Percentiles rank a stretch among this genome's conserved stretches.
Evolutionary conservation across 2,329 filamentous ascomycete species (phyloP).

Genomic region (Fusarium agapanthi): DNA sequence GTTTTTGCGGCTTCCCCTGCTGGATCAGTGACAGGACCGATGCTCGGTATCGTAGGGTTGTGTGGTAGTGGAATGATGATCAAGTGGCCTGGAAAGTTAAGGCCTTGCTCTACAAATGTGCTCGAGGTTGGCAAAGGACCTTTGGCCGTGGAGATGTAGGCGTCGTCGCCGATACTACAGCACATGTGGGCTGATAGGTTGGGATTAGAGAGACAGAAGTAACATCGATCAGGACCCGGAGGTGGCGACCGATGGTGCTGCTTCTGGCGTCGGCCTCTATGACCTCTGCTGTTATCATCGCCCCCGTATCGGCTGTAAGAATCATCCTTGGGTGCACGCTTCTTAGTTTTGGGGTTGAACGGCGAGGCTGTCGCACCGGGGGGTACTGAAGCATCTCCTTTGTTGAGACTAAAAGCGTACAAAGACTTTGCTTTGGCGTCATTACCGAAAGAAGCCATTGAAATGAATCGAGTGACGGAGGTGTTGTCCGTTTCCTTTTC

Average conservation of each 20-base stretch:
- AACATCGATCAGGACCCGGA: constrained; percentile 81
- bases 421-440: constrained; percentile 79
- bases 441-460: constrained; percentile 82
- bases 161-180: constrained; percentile 85
- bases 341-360: constrained; percentile 65
- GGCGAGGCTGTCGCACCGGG: constrained; percentile 80
- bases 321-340: constrained; percentile 61
- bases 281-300: constrained; percentile 54
- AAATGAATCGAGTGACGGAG: constrained; percentile 86
- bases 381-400: constrained; percentile 70
- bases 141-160: constrained; percentile 91
- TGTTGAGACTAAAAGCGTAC: constrained; percentile 80
- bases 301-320: constrained; percentile 65
- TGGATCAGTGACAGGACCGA: constrained; percentile 63
- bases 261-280: constrained; percentile 56
- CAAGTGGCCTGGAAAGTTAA: constrained; percentile 84
- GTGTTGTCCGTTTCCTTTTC: constrained; percentile 58
- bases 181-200: constrained; percentile 88
- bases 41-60: constrained; percentile 75
- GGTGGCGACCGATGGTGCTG: constrained; percentile 62
- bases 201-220: constrained; percentile 93
- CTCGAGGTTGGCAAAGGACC: constrained; percentile 79
- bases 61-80: constrained; percentile 92
- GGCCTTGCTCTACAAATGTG: constrained; percentile 70
- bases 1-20: constrained; percentile 67